Base-by-base conservation (phyloP, 441 rosid genomes). In the Corymbia citriodora region DNA sequence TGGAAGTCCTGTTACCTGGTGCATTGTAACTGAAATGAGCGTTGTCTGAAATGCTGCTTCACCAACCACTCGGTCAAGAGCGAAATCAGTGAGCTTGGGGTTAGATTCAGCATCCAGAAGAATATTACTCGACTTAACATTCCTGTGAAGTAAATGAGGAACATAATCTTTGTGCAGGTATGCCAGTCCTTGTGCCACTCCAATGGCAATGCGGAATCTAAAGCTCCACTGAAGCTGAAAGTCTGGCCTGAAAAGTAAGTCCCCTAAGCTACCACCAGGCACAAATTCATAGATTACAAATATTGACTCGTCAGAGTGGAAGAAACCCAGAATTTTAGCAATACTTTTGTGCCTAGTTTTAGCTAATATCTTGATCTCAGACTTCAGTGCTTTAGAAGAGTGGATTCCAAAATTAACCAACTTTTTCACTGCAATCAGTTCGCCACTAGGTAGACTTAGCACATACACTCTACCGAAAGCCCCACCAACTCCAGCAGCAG, bases 61-160 rank as follows among this genome's bases (percentile, higher is more conserved):
- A 81, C 99, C 99, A 89, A 97, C 92, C 13, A 97, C 91, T 87
- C 95, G 93, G 91, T 97, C 96, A 27, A 97, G 96, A 74, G 97
- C 96, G 50, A 95, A 93, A 93, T 95, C 96, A 15, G 93, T 92
- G 89, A 96, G 93, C 94, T 95, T 96, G 21, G 97, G 96, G 79
- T 94, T 94, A 52, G 89, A 91, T 87, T 94, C 96, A 15, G 89
- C 92, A 89, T 96, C 96, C 91, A 96, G 92, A 87, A 96, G 95
- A 88, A 96, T 92, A 87, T 95, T 96, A 72, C 88, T 93, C 5
- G 97, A 95, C 92, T 95, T 95, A 7, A 96, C 90, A 59, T 96
- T 95, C 91, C 97, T 94, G 27, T 96, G 97, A 92, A 95, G 95
- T 29, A 96, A 91, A 90, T 92, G 95, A 31, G 97, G 97, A 83